A percentile compares a stretch with the other conserved stretches of the same genome.
Evolutionary conservation across 768 basidiomycete genomes (phyloP).

Genomic region (Tricholoma terreum): DNA sequence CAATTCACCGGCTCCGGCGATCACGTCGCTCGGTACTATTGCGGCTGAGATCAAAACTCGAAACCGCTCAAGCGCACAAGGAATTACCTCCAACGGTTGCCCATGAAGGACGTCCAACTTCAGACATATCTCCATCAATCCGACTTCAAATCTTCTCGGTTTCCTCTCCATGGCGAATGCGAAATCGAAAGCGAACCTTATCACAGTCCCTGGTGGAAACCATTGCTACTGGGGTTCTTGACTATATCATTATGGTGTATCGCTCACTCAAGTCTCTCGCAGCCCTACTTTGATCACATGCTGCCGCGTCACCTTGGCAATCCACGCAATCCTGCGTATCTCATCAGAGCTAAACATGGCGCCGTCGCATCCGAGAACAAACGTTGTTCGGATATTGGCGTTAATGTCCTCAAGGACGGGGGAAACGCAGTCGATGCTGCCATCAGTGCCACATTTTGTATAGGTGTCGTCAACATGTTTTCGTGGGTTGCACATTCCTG

Average conservation of each 20-base stretch:
- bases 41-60: too few species aligned
- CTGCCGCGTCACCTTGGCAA: background rate
- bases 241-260: background rate
- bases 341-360: slow-evolving; percentile 61
- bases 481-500: slow-evolving; percentile 49
- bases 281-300: background rate
- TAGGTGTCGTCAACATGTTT: slow-evolving; percentile 86
- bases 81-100: too few species aligned
- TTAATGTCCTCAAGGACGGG: slow-evolving; percentile 70
- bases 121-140: background rate
- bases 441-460: slow-evolving; percentile 75
- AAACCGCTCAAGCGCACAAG: too few species aligned
- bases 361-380: slow-evolving; percentile 91
- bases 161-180: background rate
- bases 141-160: slow-evolving; percentile 1
- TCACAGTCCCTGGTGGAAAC: slow-evolving; percentile 1
- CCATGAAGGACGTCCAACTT: background rate
- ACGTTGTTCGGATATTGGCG: slow-evolving; percentile 82
- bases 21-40: too few species aligned
- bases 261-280: background rate
- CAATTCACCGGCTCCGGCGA: too few species aligned
- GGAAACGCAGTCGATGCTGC: slow-evolving; percentile 92
- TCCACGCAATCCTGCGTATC: slow-evolving; percentile 41
- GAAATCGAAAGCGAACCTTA: background rate
- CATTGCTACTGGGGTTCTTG: slow-evolving; percentile 5